phyloP scores from a whole-genome alignment of 2,329 filamentous ascomycete genomes.

The Pestalotiopsis sp. region DNA sequence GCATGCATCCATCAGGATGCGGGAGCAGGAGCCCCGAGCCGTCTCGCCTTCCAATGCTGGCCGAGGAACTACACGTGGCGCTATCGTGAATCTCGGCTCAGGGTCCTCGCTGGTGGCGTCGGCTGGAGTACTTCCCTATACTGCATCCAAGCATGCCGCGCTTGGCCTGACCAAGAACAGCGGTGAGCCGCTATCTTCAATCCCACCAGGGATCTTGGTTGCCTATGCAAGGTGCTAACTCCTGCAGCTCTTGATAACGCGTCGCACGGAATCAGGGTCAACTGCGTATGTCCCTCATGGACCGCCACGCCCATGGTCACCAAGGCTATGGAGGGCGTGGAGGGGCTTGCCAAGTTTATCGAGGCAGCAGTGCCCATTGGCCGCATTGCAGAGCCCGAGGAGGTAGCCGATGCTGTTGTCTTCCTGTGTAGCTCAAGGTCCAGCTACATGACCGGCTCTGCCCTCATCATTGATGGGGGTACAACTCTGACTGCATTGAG shows the following conservation, averaged over 20 bases:
- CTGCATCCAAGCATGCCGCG: slow-evolving; percentile 6
- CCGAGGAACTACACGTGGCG: slow-evolving; percentile 18
- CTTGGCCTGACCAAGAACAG: slow-evolving; percentile 2
- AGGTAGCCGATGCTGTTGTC: slow-evolving; percentile 6
- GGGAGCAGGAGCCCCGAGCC: slow-evolving; percentile 17
- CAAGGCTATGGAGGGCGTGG: slow-evolving; percentile 17
- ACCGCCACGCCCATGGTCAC: slow-evolving; percentile 29
- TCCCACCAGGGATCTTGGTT: background rate
- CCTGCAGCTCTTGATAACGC: slow-evolving; percentile 24
- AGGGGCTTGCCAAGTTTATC: slow-evolving; percentile 1
- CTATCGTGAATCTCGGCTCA: slow-evolving; percentile 20
- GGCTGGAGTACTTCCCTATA: background rate
- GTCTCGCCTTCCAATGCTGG: background rate
- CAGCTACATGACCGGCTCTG: slow-evolving; percentile 8
- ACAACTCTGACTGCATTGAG: background rate
- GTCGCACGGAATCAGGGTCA: slow-evolving; percentile 26
- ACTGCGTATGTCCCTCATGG: slow-evolving; percentile 30
- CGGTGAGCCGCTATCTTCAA: background rate
- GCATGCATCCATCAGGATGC: slow-evolving; percentile 17
- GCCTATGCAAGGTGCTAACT: no score
- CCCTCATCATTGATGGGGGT: slow-evolving; percentile 4
- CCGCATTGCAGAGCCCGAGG: background rate
- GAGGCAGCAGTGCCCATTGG: background rate
- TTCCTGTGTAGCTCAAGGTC: slow-evolving; percentile 10
- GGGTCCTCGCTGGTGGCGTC: background rate